phyloP scores from a whole-genome alignment of 805 yeast species.

The Kluyveromyces starmeri region DNA sequence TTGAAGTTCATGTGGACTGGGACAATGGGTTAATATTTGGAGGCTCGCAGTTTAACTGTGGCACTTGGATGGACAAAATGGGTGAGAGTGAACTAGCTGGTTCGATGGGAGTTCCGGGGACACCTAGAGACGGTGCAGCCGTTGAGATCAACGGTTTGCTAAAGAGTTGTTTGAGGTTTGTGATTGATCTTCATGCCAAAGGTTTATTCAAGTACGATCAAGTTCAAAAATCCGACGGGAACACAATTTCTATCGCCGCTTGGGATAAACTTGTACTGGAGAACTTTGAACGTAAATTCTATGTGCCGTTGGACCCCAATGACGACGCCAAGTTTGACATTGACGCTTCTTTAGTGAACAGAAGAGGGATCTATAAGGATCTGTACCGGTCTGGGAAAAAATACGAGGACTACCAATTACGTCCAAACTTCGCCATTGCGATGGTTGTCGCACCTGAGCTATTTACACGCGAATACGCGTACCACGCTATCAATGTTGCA shows the following conservation, averaged over 20 bases:
- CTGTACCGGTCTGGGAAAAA: slow-evolving; percentile 72
- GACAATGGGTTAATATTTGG: slow-evolving; percentile 79
- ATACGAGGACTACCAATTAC: slow-evolving; percentile 85
- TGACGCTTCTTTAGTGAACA: slow-evolving; percentile 58
- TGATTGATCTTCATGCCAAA: slow-evolving; percentile 43
- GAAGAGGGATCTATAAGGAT: slow-evolving; percentile 94
- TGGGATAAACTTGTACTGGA: slow-evolving; percentile 68
- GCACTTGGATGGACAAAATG: slow-evolving; percentile 99
- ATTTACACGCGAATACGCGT: slow-evolving; percentile 54
- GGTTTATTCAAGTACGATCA: slow-evolving; percentile 49
- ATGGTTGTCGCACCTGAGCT: slow-evolving; percentile 93
- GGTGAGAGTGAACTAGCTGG: slow-evolving; percentile 85
- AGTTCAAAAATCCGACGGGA: slow-evolving; percentile 55
- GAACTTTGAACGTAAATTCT: slow-evolving; percentile 73
- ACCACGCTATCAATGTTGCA: slow-evolving; percentile 58
- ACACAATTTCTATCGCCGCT: slow-evolving; percentile 42
- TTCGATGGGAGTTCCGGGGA: slow-evolving; percentile 89
- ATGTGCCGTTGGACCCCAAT: slow-evolving; percentile 55
- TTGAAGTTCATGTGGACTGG: slow-evolving; percentile 79
- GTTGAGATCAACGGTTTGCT: slow-evolving; percentile 83
- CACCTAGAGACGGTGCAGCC: slow-evolving; percentile 97
- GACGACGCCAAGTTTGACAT: slow-evolving; percentile 57
- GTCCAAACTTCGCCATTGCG: slow-evolving; percentile 90
- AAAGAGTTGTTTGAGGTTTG: slow-evolving; percentile 79
- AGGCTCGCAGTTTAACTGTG: slow-evolving; percentile 89